Evolutionary conservation across 208 protist species (phyloP).

Genomic region (Angomonas ambiguus): DNA sequence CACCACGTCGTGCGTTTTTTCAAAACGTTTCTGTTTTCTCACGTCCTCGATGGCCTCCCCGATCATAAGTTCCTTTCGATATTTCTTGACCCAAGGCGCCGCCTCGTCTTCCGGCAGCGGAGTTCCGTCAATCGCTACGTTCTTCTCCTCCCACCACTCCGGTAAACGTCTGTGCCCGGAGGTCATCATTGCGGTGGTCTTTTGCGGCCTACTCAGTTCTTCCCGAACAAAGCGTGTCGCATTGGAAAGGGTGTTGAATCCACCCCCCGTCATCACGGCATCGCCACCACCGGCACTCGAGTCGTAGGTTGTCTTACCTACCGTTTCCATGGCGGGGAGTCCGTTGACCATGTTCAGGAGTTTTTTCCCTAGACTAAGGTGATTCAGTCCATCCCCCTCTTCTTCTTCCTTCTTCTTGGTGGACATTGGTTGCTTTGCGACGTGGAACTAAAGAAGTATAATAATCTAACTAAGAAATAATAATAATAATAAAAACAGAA

Average conservation of each 20-base stretch:
- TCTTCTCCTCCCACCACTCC: conserved; percentile 78
- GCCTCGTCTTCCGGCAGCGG: conserved; percentile 44
- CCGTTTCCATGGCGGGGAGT: background rate
- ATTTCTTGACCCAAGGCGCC: conserved; percentile 48
- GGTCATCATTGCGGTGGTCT: conserved; percentile 18
- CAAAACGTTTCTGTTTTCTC: conserved; percentile 38
- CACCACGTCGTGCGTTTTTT: conserved; percentile 56
- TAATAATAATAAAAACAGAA: conserved; percentile 14
- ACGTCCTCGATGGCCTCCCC: conserved; percentile 67
- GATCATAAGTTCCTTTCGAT: conserved; percentile 67
- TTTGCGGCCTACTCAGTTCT: conserved; percentile 15
- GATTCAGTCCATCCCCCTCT: too few species aligned
- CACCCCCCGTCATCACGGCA: conserved; percentile 10
- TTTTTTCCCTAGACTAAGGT: too few species aligned
- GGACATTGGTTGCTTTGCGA: too few species aligned
- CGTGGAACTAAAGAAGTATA: too few species aligned
- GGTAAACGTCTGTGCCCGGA: conserved; percentile 56
- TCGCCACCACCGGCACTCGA: conserved; percentile 26
- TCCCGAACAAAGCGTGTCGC: conserved; percentile 2
- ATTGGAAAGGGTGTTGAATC: conserved; percentile 1
- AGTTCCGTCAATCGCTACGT: conserved; percentile 68
- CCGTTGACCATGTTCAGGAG: background rate
- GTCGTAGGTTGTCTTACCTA: conserved; percentile 15
- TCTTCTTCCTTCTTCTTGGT: too few species aligned
- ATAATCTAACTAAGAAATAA: conserved; percentile 9